Conservation (phyloP, 1,284 basidiomycete genomes). For the Trametes versicolor region DNA sequence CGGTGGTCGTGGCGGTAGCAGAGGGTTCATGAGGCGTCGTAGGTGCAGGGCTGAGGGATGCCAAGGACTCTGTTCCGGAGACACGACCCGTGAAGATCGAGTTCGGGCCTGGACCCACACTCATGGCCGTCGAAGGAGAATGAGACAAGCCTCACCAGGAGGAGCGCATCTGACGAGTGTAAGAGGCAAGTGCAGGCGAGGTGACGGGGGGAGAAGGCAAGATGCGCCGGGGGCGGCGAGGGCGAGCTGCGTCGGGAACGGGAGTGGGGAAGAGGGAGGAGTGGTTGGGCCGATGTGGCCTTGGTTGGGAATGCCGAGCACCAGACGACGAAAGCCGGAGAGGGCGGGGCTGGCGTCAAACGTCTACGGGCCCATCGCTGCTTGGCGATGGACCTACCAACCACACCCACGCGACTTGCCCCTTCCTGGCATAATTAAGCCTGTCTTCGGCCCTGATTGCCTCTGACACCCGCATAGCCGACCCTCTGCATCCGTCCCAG, state of each 20-base stretch:
- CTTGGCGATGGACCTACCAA: slow-evolving; percentile 19
- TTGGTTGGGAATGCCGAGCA: slow-evolving; percentile 3
- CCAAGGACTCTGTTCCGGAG: not conserved
- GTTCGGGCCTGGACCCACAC: slow-evolving; percentile 12
- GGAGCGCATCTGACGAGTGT: slow-evolving; percentile 29
- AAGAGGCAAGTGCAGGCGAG: not conserved
- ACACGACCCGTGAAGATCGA: not conserved
- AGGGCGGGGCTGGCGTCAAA: slow-evolving; percentile 7
- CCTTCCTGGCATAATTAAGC: slow-evolving; percentile 25
- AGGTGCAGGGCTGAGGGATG: slow-evolving; percentile 1
- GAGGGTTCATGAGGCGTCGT: not conserved
- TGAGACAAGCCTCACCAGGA: slow-evolving; percentile 35
- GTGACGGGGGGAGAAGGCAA: slow-evolving; percentile 9
- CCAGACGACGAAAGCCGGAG: slow-evolving; percentile 13
- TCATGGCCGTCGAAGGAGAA: slow-evolving; percentile 25
- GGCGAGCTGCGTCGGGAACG: not conserved
- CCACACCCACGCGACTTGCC: slow-evolving; percentile 19
- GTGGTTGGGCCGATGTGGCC: slow-evolving; percentile 2
- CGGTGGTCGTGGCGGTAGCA: slow-evolving; percentile 5
- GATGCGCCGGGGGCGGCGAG: slow-evolving; percentile 2
- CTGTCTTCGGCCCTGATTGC: slow-evolving; percentile 9
- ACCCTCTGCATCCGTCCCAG: not conserved
- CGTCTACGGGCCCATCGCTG: not conserved
- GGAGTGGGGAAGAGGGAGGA: not conserved
- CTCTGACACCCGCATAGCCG: not conserved